phyloP scores from a whole-genome alignment of 148 eudicot species.

The Chenopodium berlandieri region DNA sequence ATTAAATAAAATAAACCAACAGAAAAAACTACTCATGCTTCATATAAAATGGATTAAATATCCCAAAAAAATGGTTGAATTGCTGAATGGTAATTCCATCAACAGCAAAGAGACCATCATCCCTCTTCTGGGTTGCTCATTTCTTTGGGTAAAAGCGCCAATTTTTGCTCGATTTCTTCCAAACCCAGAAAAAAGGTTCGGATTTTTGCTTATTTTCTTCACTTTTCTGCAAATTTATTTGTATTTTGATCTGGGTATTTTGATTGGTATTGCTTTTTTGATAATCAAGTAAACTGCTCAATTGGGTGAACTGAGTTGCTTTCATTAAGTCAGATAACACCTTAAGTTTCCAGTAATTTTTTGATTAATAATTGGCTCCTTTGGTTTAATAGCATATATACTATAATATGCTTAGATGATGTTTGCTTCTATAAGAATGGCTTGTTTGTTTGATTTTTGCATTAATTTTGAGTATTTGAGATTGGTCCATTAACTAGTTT shows the following conservation, averaged over 20 bases:
- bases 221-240: not conserved
- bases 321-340: too few relatives aligned
- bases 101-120: not conserved
- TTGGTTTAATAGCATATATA: too few relatives aligned
- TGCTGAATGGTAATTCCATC: not conserved
- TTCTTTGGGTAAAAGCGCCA: not conserved
- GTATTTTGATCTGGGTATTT: too few relatives aligned
- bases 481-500: not conserved
- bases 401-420: not conserved
- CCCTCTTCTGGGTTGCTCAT: not conserved
- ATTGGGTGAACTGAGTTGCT: too few relatives aligned
- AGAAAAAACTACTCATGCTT: too few relatives aligned
- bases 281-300: too few relatives aligned
- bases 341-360: too few relatives aligned
- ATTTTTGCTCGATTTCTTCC: not conserved
- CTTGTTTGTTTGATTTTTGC: not conserved
- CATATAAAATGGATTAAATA: not conserved
- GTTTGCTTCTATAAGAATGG: not conserved
- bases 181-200: not conserved
- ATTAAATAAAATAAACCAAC: too few relatives aligned
- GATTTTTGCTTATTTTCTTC: not conserved
- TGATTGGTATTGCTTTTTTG: too few relatives aligned
- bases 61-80: not conserved
- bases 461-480: not conserved
- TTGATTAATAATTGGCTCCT: not conserved